A percentile compares a stretch with the other conserved stretches of the same genome.
Evolutionary conservation across 305 asterid species (phyloP).

Genomic region (Ruellia speciosa): DNA sequence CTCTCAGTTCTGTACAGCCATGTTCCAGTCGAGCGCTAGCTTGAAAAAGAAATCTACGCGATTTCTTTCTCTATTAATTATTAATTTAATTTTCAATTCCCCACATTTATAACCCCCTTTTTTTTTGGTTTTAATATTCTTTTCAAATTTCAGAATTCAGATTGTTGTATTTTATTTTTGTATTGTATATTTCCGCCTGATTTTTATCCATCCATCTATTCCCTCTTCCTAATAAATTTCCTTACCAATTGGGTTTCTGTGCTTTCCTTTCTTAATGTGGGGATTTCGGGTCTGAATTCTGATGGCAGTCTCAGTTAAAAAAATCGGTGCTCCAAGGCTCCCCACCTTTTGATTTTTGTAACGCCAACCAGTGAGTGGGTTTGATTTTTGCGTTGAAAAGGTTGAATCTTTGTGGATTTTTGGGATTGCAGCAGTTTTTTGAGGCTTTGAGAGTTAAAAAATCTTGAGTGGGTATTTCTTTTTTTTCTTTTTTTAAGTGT

Average conservation of each 20-base stretch:
- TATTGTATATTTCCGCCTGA: not conserved
- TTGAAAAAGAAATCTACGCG: conserved; percentile 23
- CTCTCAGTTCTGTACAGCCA: conserved; percentile 36
- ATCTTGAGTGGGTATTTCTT: conserved; percentile 22
- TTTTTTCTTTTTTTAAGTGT: conserved; percentile 18
- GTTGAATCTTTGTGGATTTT: conserved; percentile 23
- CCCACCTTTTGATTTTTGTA: conserved; percentile 13
- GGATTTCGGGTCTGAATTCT: conserved; percentile 31
- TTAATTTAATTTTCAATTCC: not conserved
- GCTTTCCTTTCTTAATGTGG: conserved; percentile 33
- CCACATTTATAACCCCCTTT: conserved; percentile 12
- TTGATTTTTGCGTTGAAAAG: conserved; percentile 5
- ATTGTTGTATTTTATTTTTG: not conserved
- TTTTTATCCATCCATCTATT: conserved; percentile 17
- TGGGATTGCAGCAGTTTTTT: conserved; percentile 8
- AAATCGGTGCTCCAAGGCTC: too few relatives aligned
- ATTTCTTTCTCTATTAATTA: conserved; percentile 5
- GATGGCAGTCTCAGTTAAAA: too few relatives aligned
- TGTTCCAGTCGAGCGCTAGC: conserved; percentile 37
- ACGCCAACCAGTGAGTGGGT: not conserved
- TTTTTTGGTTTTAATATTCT: conserved; percentile 23
- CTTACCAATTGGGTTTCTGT: conserved; percentile 32
- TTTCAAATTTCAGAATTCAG: not conserved
- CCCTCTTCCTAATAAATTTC: not conserved
- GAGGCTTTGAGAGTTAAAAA: conserved; percentile 18